Conservation (phyloP, 768 basidiomycete genomes). For the Trametes elegans region DNA sequence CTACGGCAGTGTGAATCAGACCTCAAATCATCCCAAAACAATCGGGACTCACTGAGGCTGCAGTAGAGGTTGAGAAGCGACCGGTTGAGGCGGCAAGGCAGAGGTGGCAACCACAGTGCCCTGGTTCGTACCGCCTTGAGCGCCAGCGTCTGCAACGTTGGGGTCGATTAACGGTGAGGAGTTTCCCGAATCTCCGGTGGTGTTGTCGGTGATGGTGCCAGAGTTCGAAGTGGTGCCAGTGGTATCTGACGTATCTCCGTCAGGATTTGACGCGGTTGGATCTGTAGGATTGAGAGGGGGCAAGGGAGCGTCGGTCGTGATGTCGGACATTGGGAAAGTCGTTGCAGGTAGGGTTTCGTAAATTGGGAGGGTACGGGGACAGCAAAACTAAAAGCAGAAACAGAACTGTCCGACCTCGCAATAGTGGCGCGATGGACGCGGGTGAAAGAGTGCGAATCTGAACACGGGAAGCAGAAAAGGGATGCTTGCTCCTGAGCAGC, state of each 20-base stretch:
- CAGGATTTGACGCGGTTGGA: background rate
- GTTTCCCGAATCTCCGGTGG: too few relatives aligned
- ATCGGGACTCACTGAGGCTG: too few relatives aligned
- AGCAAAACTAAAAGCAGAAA: background rate
- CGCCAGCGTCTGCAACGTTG: too few relatives aligned
- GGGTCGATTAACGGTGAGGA: too few relatives aligned
- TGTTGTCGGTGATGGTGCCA: background rate
- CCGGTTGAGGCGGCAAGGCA: too few relatives aligned
- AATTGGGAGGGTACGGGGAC: background rate
- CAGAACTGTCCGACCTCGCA: background rate
- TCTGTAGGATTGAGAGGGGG: background rate
- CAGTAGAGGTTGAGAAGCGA: too few relatives aligned
- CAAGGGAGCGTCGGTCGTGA: background rate
- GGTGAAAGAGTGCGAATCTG: background rate
- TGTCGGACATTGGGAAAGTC: conserved; percentile 11
- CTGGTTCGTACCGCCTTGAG: too few relatives aligned
- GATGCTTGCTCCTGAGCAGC: conserved; percentile 7
- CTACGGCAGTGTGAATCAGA: too few relatives aligned
- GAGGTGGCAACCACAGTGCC: too few relatives aligned
- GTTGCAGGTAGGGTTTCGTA: background rate
- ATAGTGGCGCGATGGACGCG: background rate
- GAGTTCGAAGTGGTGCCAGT: background rate
- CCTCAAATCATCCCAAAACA: too few relatives aligned
- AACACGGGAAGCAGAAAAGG: background rate
- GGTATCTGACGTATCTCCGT: background rate